These are phyloP conservation scores for Ganoderma leucocontextum DNA, from an alignment of 1,284 basidiomycete species.

Conservation along the genomic window DNA sequence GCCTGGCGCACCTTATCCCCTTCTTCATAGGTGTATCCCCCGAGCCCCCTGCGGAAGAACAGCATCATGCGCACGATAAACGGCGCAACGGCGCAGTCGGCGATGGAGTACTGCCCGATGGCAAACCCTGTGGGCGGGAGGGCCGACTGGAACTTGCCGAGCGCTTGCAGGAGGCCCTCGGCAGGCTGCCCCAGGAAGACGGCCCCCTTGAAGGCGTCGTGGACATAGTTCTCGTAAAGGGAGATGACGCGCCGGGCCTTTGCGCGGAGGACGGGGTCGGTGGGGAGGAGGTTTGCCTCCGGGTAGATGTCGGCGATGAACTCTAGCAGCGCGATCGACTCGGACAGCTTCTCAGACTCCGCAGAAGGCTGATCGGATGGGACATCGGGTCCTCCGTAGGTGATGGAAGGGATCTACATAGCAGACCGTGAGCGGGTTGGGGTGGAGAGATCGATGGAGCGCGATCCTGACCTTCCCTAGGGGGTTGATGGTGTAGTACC, in stretches of 20 bases:
- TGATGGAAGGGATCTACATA: constrained; percentile 53
- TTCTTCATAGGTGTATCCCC: constrained; percentile 41
- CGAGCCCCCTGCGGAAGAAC: constrained; percentile 40
- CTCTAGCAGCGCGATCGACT: constrained; percentile 65
- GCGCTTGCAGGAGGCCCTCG: constrained; percentile 47
- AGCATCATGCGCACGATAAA: constrained; percentile 45
- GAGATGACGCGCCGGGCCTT: constrained; percentile 41
- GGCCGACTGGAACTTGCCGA: constrained; percentile 43
- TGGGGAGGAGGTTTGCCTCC: constrained; percentile 24
- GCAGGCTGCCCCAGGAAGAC: constrained; percentile 49
- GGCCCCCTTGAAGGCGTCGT: constrained; percentile 39
- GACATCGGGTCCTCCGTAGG: constrained; percentile 62
- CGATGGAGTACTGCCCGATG: constrained; percentile 53
- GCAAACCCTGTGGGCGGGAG: constrained; percentile 44
- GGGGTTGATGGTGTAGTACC: constrained; percentile 48
- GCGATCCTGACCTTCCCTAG: constrained; percentile 40
- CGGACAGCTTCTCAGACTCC: constrained; percentile 54
- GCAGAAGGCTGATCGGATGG: constrained; percentile 50
- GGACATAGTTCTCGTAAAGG: constrained; percentile 52
- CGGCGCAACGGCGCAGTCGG: constrained; percentile 59
- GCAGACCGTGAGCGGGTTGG: neutral
- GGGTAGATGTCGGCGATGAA: constrained; percentile 47
- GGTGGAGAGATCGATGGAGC: neutral
- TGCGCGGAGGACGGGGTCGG: constrained; percentile 20
- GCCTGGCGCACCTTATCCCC: constrained; percentile 40